Percentiles rank a stretch among this genome's conserved stretches.
phyloP scores from a whole-genome alignment of 108 stramenopile genomes.

The Conticribra weissflogii region DNA sequence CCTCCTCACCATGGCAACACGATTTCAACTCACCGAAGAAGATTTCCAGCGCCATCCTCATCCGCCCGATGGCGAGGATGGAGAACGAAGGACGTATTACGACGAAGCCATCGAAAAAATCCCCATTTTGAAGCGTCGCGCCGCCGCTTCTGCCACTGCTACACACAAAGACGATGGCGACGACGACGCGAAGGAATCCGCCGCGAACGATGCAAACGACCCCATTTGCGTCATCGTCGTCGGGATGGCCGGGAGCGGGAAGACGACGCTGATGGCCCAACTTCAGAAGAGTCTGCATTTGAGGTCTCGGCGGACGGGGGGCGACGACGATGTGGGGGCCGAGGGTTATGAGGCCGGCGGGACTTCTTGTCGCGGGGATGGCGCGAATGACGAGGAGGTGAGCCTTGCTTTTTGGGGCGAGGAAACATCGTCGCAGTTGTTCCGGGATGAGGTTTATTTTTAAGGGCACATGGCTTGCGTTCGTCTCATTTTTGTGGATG shows the following conservation, averaged over 20 bases:
- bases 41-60: neutral
- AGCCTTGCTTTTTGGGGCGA: too few species aligned
- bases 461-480: too few species aligned
- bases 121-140: neutral
- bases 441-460: too few species aligned
- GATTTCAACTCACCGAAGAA: neutral
- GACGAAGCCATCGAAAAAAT: neutral
- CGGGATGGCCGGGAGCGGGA: conserved; percentile 95
- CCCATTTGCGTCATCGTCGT: conserved; percentile 86
- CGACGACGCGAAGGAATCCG: neutral
- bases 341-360: conserved; percentile 3
- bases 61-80: neutral
- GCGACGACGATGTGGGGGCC: conserved; percentile 16
- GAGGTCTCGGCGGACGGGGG: conserved; percentile 23
- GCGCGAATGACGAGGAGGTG: too few species aligned
- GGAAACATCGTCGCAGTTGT: too few species aligned
- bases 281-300: conserved; percentile 63
- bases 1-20: neutral
- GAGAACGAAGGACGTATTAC: neutral
- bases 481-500: too few species aligned
- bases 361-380: too few species aligned
- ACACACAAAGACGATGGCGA: neutral
- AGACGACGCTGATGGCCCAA: conserved; percentile 85
- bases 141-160: neutral
- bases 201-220: conserved; percentile 32